Conservation (phyloP, 139 green algal genomes). For the Coccomyxa sp. region DNA sequence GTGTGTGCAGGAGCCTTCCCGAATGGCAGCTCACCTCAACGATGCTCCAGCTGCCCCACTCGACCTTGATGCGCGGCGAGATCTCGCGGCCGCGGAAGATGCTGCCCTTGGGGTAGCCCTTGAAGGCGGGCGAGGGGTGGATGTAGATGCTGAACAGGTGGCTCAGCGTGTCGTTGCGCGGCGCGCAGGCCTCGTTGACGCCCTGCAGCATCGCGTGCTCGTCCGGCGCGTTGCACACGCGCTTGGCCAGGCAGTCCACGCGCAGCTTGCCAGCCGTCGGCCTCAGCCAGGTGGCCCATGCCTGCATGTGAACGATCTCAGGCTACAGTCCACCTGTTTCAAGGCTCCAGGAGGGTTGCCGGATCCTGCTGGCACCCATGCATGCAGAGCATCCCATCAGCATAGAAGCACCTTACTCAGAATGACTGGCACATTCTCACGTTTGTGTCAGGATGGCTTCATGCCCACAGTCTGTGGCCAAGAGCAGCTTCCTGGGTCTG, state of each 20-base stretch:
- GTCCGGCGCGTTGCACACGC: neutral
- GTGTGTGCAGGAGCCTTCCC: too few relatives aligned
- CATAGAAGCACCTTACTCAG: too few relatives aligned
- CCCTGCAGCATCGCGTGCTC: neutral
- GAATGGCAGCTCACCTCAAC: conserved; percentile 21
- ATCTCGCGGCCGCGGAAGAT: conserved; percentile 10
- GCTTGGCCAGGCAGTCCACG: conserved; percentile 1
- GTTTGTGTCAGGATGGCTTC: too few relatives aligned
- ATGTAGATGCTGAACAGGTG: conserved; percentile 26
- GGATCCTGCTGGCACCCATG: too few relatives aligned
- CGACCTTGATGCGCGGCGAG: neutral
- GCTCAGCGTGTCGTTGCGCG: neutral
- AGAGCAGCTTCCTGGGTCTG: too few relatives aligned
- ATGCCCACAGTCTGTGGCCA: too few relatives aligned
- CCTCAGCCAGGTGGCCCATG: conserved; percentile 24
- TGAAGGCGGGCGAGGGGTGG: conserved; percentile 1
- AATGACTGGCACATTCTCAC: too few relatives aligned
- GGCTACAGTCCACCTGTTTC: too few relatives aligned
- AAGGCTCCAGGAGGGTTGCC: too few relatives aligned
- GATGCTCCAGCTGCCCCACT: conserved; percentile 12
- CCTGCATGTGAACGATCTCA: neutral
- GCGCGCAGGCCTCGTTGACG: conserved; percentile 2
- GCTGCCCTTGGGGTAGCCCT: neutral
- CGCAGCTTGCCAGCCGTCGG: conserved; percentile 4
- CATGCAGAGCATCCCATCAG: too few relatives aligned